A percentile compares a stretch with the other conserved stretches of the same genome.
Conservation (phyloP, 352 stramenopile genomes). For the Pythium graminicola region DNA sequence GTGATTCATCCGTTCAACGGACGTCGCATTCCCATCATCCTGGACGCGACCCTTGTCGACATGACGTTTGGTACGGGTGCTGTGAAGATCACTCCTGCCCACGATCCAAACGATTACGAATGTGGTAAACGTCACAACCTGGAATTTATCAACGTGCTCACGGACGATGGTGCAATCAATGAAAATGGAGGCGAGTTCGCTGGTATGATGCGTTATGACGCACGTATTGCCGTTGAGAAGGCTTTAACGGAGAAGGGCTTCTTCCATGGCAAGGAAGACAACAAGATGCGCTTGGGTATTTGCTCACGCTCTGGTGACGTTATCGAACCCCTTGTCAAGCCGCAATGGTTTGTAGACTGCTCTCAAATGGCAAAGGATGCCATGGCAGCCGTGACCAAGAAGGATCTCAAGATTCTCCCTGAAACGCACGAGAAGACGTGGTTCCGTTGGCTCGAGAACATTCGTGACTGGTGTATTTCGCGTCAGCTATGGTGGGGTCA, state of each 20-base stretch:
- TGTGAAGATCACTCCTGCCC: conserved; percentile 98
- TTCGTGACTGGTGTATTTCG: conserved; percentile 99
- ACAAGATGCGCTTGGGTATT: conserved; percentile 98
- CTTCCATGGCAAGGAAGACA: conserved; percentile 95
- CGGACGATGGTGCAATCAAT: conserved; percentile 96
- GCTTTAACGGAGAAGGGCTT: conserved; percentile 92
- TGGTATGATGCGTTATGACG: conserved; percentile 87
- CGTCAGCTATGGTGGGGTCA: conserved; percentile 99
- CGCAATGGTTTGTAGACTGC: conserved; percentile 97
- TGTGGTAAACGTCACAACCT: conserved; percentile 96
- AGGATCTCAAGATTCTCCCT: conserved; percentile 76
- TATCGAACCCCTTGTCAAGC: conserved; percentile 99
- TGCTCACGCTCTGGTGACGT: conserved; percentile 98
- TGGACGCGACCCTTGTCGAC: conserved; percentile 95
- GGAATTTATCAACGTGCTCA: conserved; percentile 97
- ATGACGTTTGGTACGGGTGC: conserved; percentile 98
- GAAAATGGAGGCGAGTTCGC: conserved; percentile 85
- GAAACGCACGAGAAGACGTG: conserved; percentile 93
- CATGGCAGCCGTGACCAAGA: conserved; percentile 74
- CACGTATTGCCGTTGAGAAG: conserved; percentile 85
- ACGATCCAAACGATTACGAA: conserved; percentile 99
- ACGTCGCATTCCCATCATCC: conserved; percentile 96
- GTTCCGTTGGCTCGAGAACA: conserved; percentile 98
- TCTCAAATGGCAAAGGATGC: conserved; percentile 81
- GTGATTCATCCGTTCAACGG: conserved; percentile 98